These are phyloP conservation scores for Pseudogymnoascus sp. DNA, from an alignment of 2,329 filamentous ascomycete genomes.

Conservation along the genomic window DNA sequence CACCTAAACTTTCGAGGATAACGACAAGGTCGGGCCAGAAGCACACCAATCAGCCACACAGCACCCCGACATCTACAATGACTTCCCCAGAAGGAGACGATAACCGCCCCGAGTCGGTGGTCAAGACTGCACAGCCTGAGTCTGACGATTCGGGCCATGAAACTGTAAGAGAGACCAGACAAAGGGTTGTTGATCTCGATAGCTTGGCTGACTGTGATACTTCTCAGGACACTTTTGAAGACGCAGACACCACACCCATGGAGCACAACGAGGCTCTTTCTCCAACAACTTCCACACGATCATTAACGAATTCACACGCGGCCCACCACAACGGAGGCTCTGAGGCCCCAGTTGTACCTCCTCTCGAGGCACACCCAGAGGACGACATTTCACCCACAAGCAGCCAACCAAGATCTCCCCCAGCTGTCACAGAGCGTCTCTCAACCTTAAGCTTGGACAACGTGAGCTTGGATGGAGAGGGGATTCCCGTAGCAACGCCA, in stretches of 20 bases:
- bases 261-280: conserved; percentile 11
- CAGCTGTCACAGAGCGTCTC: conserved; percentile 39
- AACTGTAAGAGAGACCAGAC: neutral
- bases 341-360: conserved; percentile 33
- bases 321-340: neutral
- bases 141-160: conserved; percentile 3
- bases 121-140: neutral
- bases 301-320: neutral
- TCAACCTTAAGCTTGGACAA: conserved; percentile 52
- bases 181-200: neutral
- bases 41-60: neutral
- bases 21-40: conserved; percentile 8
- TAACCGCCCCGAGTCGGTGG: neutral
- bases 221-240: conserved; percentile 69
- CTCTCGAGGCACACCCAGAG: conserved; percentile 26
- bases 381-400: conserved; percentile 17
- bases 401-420: conserved; percentile 40
- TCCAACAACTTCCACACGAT: neutral
- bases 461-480: conserved; percentile 58
- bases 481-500: neutral
- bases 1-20: conserved; percentile 14
- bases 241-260: conserved; percentile 52
- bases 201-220: neutral
- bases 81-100: neutral
- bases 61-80: conserved; percentile 4